These are phyloP conservation scores for Capsicum chinense DNA, from an alignment of 257 asterid species.

Conservation along the genomic window DNA sequence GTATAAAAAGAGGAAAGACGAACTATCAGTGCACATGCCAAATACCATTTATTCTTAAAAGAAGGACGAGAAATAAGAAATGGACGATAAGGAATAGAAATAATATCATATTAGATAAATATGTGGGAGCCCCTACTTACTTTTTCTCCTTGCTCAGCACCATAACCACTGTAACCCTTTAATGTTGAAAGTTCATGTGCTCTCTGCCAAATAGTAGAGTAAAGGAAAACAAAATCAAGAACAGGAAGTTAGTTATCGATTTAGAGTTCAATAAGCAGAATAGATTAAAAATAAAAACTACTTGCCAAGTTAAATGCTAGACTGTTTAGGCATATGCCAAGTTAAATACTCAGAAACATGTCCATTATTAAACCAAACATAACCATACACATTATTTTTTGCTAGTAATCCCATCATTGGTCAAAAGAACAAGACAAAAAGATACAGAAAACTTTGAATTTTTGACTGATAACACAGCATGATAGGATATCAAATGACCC, in stretches of 20 bases:
- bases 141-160: constrained; percentile 99
- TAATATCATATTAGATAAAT: not conserved
- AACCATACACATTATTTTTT: not conserved
- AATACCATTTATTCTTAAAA: not conserved
- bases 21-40: not conserved
- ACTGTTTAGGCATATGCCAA: not conserved
- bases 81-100: constrained; percentile 4
- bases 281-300: not conserved
- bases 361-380: not conserved
- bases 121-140: constrained; percentile 41
- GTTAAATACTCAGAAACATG: not conserved
- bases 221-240: constrained; percentile 28
- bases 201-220: constrained; percentile 53
- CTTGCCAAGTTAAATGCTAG: not conserved
- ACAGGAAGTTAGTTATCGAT: constrained; percentile 18
- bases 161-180: constrained; percentile 92
- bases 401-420: not conserved
- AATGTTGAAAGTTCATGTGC: constrained; percentile 74
- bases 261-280: constrained; percentile 24
- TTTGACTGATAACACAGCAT: not conserved
- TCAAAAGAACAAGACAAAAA: constrained; percentile 8
- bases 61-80: constrained; percentile 28
- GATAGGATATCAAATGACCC: constrained; percentile 8
- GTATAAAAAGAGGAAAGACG: not conserved
- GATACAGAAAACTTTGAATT: not conserved